Percentiles rank a stretch among this genome's conserved stretches.
phyloP scores from a whole-genome alignment of 1,139 yeast species.

The Magnusiomyces starmeri region DNA sequence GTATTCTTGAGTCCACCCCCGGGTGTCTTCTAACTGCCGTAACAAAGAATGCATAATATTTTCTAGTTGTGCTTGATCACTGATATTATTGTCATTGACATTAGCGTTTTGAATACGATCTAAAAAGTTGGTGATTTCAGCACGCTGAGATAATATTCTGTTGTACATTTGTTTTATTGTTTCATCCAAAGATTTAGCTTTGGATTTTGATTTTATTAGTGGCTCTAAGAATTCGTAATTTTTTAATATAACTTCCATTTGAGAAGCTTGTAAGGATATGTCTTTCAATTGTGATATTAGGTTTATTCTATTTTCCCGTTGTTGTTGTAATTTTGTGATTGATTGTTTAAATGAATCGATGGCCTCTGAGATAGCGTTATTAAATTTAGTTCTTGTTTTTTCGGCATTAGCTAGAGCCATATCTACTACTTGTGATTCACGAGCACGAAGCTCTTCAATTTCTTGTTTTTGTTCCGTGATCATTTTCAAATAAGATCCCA shows the following conservation, averaged over 20 bases:
- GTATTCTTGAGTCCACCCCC: slow-evolving; percentile 24
- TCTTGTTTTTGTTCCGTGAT: slow-evolving; percentile 76
- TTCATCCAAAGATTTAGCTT: background rate
- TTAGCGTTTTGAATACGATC: slow-evolving; percentile 9
- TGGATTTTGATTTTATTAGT: background rate
- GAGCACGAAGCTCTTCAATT: slow-evolving; percentile 57
- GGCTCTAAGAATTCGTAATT: background rate
- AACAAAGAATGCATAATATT: slow-evolving; percentile 18
- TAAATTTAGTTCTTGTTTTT: slow-evolving; percentile 18
- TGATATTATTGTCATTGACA: slow-evolving; percentile 15
- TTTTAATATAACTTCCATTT: slow-evolving; percentile 14
- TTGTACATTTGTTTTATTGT: background rate
- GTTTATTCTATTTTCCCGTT: slow-evolving; percentile 18
- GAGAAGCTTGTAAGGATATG: slow-evolving; percentile 20
- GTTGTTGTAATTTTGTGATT: slow-evolving; percentile 18
- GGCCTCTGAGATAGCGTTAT: slow-evolving; percentile 23
- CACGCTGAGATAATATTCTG: background rate
- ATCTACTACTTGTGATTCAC: slow-evolving; percentile 45
- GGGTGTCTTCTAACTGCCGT: slow-evolving; percentile 22
- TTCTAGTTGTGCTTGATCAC: slow-evolving; percentile 16
- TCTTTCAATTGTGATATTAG: slow-evolving; percentile 19
- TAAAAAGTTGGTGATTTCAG: slow-evolving; percentile 17
- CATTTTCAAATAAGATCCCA: slow-evolving; percentile 79
- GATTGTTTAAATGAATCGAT: slow-evolving; percentile 20
- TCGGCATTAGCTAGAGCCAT: slow-evolving; percentile 22